A percentile compares a stretch with the other conserved stretches of the same genome.
Evolutionary conservation across 2,329 filamentous ascomycete species (phyloP).

Genomic region (Neofusicoccum umdonicola): DNA sequence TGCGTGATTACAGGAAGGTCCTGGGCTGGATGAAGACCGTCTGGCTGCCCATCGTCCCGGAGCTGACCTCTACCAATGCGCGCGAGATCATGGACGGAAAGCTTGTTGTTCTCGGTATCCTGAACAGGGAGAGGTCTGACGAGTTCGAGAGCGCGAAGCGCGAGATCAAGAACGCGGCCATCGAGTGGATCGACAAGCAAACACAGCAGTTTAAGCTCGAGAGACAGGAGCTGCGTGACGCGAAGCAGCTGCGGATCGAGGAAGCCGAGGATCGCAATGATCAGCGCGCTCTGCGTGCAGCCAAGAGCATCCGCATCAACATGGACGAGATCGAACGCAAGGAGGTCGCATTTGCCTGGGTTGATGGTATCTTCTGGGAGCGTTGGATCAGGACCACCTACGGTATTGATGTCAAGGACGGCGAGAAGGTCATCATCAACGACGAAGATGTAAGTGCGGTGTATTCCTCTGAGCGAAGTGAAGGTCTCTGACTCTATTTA

Average conservation of each 20-base stretch:
- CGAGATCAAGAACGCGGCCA: slow-evolving; percentile 91
- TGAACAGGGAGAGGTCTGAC: slow-evolving; percentile 76
- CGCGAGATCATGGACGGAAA: slow-evolving; percentile 93
- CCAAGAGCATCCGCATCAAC: slow-evolving; percentile 87
- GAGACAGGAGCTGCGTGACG: slow-evolving; percentile 86
- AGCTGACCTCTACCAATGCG: slow-evolving; percentile 87
- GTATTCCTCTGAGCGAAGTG: background rate
- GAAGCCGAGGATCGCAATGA: slow-evolving; percentile 93
- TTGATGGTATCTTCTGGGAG: slow-evolving; percentile 96
- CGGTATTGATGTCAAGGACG: slow-evolving; percentile 79
- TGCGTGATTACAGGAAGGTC: slow-evolving; percentile 77
- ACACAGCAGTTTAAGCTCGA: slow-evolving; percentile 88
- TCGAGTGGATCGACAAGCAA: slow-evolving; percentile 98
- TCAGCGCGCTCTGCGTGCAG: slow-evolving; percentile 77
- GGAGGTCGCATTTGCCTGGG: slow-evolving; percentile 93
- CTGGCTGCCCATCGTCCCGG: slow-evolving; percentile 93
- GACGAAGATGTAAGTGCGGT: slow-evolving; percentile 80
- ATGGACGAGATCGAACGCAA: slow-evolving; percentile 85
- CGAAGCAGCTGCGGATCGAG: slow-evolving; percentile 92
- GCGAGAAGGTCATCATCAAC: slow-evolving; percentile 92
- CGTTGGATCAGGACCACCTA: slow-evolving; percentile 95
- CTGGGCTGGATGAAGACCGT: slow-evolving; percentile 93
- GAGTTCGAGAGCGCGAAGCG: slow-evolving; percentile 75
- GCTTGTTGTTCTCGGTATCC: slow-evolving; percentile 87
- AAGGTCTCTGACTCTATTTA: slow-evolving; percentile 34